Evolutionary conservation across 2,329 filamentous ascomycete species (phyloP), one percentile per base, ranked within the genome.

Genomic region (Penicillium sp.): DNA sequence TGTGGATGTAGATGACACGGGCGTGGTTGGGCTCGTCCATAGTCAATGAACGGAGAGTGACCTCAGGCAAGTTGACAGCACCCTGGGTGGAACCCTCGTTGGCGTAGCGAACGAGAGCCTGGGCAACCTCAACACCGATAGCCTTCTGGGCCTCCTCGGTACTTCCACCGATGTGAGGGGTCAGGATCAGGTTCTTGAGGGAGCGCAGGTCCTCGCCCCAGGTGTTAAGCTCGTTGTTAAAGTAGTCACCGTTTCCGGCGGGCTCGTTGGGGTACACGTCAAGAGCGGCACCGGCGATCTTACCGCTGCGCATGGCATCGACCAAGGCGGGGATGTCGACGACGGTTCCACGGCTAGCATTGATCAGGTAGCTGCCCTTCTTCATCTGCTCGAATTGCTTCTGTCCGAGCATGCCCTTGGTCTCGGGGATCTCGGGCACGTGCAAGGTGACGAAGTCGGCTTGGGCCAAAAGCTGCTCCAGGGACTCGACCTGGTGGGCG

Each of bases 91-190:
- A 86, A 57, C 94, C 94, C 75, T 94, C 91, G 78, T 97, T 99
- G 72, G 97, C 94, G 74, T 97, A 99, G 68, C 90, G 86, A 54
- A 96, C 89, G 49, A 99, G 81, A 39, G 92, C 90, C 45, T 94
- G 88, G 60, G 85, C 86, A 55, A 99, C 94, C 81, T 99, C 94
- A 42, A 95, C 83, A 65, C 94, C 94, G 71, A 99, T 99, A 14
- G 94, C 93, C 55, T 90, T 88, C 78, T 99, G 94, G 5, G 94
- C 94, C 77, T 99, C 94, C 77, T 99, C 94, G 0, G 94, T 99
- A 75, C 91, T 96, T 52, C 94, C 94, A 66, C 94, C 94, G 69
- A 99, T 97, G 74, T 99, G 94, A 21, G 94, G 94, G 1, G 93
- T 96, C 47, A 99, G 82, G 64, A 99, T 96, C 63, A 99, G 81